phyloP scores from a whole-genome alignment of 176 grass and related monocot genomes.

The Oryza australiensis region DNA sequence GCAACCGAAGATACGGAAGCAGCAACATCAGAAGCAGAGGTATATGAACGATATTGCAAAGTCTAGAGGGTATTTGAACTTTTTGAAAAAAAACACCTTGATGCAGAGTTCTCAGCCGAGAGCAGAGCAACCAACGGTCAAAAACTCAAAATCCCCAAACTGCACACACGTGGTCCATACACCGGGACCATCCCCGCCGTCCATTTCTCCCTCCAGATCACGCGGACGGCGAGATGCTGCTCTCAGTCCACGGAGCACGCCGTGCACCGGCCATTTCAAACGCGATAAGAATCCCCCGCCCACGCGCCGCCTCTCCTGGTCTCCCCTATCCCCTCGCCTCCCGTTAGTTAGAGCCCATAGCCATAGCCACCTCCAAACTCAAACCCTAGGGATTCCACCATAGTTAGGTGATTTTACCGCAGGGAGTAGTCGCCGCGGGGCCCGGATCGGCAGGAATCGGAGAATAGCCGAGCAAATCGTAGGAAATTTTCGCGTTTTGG shows the following conservation, averaged over 20 bases:
- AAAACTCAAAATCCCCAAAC: neutral
- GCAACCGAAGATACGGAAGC: too few relatives aligned
- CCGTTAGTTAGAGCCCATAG: neutral
- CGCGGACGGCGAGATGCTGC: neutral
- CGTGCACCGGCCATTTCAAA: constrained; percentile 1
- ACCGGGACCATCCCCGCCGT: neutral
- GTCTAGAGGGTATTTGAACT: too few relatives aligned
- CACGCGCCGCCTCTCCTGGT: neutral
- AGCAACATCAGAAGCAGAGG: too few relatives aligned
- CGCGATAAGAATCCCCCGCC: constrained; percentile 12
- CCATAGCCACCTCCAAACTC: neutral
- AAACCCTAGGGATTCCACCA: constrained; percentile 27
- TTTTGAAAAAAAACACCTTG: neutral
- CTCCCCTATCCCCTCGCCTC: neutral
- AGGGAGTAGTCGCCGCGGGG: neutral
- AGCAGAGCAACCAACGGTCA: constrained; percentile 10
- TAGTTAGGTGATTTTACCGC: neutral
- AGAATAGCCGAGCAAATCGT: constrained; percentile 21
- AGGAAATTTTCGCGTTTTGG: neutral
- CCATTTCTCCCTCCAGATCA: neutral
- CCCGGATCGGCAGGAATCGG: neutral
- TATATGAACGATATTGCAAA: too few relatives aligned
- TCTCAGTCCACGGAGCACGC: neutral
- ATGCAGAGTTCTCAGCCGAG: neutral
- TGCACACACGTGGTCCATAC: neutral